Conservation (phyloP, 2,329 filamentous ascomycete species). For the Scedosporium apiospermum region DNA sequence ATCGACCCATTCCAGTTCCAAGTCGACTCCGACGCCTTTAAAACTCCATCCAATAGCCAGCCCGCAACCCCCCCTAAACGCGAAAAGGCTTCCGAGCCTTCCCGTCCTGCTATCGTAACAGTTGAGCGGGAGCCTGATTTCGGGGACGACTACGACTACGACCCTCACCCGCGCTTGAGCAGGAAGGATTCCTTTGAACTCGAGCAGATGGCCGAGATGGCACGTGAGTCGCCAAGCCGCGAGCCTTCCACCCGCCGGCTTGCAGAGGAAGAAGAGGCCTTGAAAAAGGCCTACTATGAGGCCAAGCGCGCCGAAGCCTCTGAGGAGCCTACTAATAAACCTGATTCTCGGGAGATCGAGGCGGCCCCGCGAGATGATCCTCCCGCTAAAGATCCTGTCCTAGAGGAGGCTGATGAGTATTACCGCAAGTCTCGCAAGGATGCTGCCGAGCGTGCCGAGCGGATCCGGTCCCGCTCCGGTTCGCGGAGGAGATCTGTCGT, state of each 20-base stretch:
- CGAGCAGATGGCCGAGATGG: constrained; percentile 22
- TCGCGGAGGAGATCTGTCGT: constrained; percentile 45
- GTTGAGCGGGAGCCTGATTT: constrained; percentile 45
- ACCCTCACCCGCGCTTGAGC: constrained; percentile 29
- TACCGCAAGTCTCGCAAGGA: constrained; percentile 49
- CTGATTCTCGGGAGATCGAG: constrained; percentile 27
- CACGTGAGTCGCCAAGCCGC: constrained; percentile 13
- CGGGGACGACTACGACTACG: constrained; percentile 19
- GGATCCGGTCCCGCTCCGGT: constrained; percentile 41
- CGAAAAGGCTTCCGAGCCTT: neutral
- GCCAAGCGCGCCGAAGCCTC: constrained; percentile 38
- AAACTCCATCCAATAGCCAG: constrained; percentile 29
- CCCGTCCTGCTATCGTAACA: constrained; percentile 28
- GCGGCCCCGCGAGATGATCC: constrained; percentile 26
- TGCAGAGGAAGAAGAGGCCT: constrained; percentile 31
- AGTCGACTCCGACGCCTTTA: constrained; percentile 42
- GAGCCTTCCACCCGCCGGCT: constrained; percentile 15
- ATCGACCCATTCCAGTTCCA: constrained; percentile 52
- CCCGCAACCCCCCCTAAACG: constrained; percentile 31
- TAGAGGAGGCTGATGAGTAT: constrained; percentile 47
- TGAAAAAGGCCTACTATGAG: constrained; percentile 33
- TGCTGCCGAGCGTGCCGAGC: constrained; percentile 42
- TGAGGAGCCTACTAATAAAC: constrained; percentile 31
- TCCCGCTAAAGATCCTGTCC: constrained; percentile 31
- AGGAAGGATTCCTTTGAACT: constrained; percentile 41